These are phyloP conservation scores for Fusarium falciforme DNA, from an alignment of 2,329 filamentous ascomycete species.

Conservation along the genomic window DNA sequence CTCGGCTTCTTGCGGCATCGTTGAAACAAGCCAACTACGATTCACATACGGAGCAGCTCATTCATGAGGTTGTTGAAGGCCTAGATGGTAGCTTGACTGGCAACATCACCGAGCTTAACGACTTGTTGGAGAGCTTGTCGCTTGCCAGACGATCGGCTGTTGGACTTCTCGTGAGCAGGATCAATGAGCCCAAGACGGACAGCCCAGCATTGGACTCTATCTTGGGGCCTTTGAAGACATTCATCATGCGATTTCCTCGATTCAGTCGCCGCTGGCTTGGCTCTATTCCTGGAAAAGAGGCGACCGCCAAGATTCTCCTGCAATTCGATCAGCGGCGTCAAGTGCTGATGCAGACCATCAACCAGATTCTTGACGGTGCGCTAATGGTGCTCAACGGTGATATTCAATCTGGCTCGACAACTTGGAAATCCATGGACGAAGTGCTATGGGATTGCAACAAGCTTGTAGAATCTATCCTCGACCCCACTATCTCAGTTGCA, in stretches of 20 bases:
- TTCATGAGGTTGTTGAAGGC: conserved; percentile 62
- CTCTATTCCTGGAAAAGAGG: conserved; percentile 62
- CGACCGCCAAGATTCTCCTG: conserved; percentile 66
- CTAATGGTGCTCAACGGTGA: conserved; percentile 66
- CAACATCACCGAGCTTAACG: conserved; percentile 69
- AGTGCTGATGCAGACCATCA: conserved; percentile 62
- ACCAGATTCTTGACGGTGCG: conserved; percentile 69
- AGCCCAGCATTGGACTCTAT: conserved; percentile 38
- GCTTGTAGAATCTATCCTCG: conserved; percentile 65
- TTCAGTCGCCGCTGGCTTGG: conserved; percentile 73
- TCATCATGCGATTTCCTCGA: conserved; percentile 69
- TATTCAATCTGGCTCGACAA: conserved; percentile 58
- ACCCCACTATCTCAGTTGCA: conserved; percentile 47
- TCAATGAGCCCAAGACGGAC: conserved; percentile 27
- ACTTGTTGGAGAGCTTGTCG: conserved; percentile 68
- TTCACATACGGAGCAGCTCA: conserved; percentile 53
- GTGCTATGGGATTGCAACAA: conserved; percentile 66
- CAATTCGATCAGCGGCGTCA: conserved; percentile 72
- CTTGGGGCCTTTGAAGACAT: conserved; percentile 60
- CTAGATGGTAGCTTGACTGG: conserved; percentile 71
- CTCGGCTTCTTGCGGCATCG: conserved; percentile 66
- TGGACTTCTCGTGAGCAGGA: conserved; percentile 54
- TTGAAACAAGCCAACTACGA: conserved; percentile 58
- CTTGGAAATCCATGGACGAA: conserved; percentile 68
- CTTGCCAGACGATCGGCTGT: conserved; percentile 66